Conservation (phyloP, 768 basidiomycete species). For the Scleroderma citrinum region DNA sequence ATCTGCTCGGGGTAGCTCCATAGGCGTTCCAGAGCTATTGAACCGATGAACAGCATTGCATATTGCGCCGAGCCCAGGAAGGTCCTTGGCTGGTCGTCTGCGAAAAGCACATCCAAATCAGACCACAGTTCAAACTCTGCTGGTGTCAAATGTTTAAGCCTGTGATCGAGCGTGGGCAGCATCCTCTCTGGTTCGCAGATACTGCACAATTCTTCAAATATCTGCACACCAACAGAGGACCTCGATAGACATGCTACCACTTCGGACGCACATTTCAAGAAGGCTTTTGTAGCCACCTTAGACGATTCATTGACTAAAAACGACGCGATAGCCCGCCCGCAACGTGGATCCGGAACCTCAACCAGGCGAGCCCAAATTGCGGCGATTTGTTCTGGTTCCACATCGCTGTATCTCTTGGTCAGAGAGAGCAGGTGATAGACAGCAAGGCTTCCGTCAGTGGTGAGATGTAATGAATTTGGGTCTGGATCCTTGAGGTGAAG, state of each 20-base stretch:
- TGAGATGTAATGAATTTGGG: slow-evolving; percentile 23
- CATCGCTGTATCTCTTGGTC: slow-evolving; percentile 67
- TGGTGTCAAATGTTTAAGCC: slow-evolving; percentile 50
- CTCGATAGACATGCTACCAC: slow-evolving; percentile 82
- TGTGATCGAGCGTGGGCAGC: slow-evolving; percentile 72
- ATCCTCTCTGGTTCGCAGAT: slow-evolving; percentile 82
- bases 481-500: slow-evolving; percentile 53
- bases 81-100: slow-evolving; percentile 57
- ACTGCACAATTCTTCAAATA: slow-evolving; percentile 80
- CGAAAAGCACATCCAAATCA: slow-evolving; percentile 71
- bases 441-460: slow-evolving; percentile 50
- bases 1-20: slow-evolving; percentile 72
- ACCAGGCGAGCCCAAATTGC: slow-evolving; percentile 77
- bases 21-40: slow-evolving; percentile 66
- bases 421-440: slow-evolving; percentile 82
- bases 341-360: slow-evolving; percentile 60
- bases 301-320: slow-evolving; percentile 87
- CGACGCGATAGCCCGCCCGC: slow-evolving; percentile 72
- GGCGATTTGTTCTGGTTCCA: slow-evolving; percentile 73
- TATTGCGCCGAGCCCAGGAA: slow-evolving; percentile 80
- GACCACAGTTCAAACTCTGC: slow-evolving; percentile 75
- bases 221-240: slow-evolving; percentile 60
- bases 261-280: slow-evolving; percentile 72
- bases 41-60: slow-evolving; percentile 79
- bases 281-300: slow-evolving; percentile 72